Evolutionary conservation across 1,284 basidiomycete species (phyloP).

Genomic region (Ceratobasidium sp.): DNA sequence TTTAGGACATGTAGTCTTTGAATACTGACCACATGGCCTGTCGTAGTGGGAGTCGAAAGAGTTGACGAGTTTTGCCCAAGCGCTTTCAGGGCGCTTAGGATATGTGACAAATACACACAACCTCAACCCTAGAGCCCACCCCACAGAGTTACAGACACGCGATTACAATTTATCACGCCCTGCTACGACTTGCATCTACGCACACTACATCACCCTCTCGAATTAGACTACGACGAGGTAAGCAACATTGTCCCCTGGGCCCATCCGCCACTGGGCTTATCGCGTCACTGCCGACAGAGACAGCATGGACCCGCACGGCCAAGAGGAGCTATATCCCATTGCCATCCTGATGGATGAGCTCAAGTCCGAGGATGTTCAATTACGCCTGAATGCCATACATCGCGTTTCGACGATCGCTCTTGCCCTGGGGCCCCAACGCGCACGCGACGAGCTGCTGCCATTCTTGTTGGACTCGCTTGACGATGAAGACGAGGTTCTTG

Average conservation of each 20-base stretch:
- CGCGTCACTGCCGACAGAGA: constrained; percentile 15
- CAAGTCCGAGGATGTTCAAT: constrained; percentile 90
- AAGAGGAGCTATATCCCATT: constrained; percentile 47
- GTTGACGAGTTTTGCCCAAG: too few species aligned
- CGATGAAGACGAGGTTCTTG: constrained; percentile 98
- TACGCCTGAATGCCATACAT: constrained; percentile 96
- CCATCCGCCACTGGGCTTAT: constrained; percentile 6
- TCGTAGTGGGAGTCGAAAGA: too few species aligned
- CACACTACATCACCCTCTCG: constrained; percentile 26
- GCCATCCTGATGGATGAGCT: constrained; percentile 90
- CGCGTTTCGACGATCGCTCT: constrained; percentile 98
- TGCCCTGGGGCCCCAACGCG: constrained; percentile 93
- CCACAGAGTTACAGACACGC: constrained; percentile 30
- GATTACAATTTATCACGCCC: constrained; percentile 37
- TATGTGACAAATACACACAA: constrained; percentile 34
- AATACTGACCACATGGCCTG: too few species aligned
- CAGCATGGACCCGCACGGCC: constrained; percentile 37
- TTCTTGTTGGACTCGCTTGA: constrained; percentile 98
- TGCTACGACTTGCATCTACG: constrained; percentile 20
- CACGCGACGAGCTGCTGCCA: constrained; percentile 94
- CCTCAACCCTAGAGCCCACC: constrained; percentile 31
- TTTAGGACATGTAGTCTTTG: too few species aligned
- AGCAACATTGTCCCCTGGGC: not conserved
- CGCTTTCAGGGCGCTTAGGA: constrained; percentile 4
- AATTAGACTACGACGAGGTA: constrained; percentile 34